Evolutionary conservation across 148 eudicot genomes (phyloP).

Genomic region (Fagopyrum tataricum): DNA sequence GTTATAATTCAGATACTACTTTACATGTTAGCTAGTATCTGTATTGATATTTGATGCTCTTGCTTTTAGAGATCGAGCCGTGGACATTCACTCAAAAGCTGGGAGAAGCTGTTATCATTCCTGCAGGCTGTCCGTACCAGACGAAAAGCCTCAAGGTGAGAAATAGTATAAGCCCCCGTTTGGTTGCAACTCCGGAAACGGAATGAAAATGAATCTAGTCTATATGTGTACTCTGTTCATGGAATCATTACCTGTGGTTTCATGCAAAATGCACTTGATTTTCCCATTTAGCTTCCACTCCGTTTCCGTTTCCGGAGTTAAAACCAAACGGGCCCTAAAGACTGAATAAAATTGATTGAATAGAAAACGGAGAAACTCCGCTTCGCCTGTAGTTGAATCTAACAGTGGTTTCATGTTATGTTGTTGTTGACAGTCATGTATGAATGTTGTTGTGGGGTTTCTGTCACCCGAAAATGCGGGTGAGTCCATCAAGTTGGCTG

Average conservation of each 20-base stretch:
- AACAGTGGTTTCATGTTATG: neutral
- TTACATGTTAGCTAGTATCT: neutral
- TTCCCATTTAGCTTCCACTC: too few relatives aligned
- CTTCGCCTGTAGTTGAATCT: neutral
- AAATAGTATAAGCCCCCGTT: too few relatives aligned
- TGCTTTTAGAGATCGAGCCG: slow-evolving; percentile 62
- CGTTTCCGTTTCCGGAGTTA: too few relatives aligned
- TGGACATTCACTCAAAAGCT: slow-evolving; percentile 78
- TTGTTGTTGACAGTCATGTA: slow-evolving; percentile 48
- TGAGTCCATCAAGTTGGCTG: slow-evolving; percentile 61
- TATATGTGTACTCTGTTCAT: too few relatives aligned
- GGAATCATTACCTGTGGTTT: too few relatives aligned
- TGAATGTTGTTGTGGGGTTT: slow-evolving; percentile 62
- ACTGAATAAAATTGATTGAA: too few relatives aligned
- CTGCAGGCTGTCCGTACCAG: slow-evolving; percentile 97
- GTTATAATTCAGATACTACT: slow-evolving; percentile 13
- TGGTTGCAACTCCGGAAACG: too few relatives aligned
- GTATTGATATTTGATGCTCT: neutral
- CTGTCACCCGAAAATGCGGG: slow-evolving; percentile 78
- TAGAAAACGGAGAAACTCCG: neutral
- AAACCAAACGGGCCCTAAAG: neutral
- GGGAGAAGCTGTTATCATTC: slow-evolving; percentile 92
- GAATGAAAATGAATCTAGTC: too few relatives aligned
- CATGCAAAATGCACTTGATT: too few relatives aligned
- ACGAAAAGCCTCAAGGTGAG: slow-evolving; percentile 59